Evolutionary conservation across 2,329 filamentous ascomycete species (phyloP).

Genomic region (Claviceps humidiphila): DNA sequence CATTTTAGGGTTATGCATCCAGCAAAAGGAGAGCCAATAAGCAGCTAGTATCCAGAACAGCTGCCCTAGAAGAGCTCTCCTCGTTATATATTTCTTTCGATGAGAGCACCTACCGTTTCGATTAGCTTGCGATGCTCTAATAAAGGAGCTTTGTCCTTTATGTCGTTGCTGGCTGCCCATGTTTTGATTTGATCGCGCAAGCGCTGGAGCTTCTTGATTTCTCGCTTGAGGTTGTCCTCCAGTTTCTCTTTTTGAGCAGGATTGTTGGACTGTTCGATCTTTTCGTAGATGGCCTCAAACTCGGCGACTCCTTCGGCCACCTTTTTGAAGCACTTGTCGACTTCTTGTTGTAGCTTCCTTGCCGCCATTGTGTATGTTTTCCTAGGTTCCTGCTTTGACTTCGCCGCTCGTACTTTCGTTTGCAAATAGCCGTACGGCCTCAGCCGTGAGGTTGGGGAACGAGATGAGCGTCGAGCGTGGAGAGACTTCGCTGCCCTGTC

Average conservation of each 20-base stretch:
- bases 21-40: background rate
- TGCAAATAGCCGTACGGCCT: background rate
- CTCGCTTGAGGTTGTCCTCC: conserved; percentile 94
- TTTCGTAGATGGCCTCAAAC: conserved; percentile 94
- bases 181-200: conserved; percentile 98
- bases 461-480: background rate
- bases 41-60: background rate
- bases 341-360: conserved; percentile 93
- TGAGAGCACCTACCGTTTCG: conserved; percentile 62
- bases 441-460: background rate
- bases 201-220: conserved; percentile 98
- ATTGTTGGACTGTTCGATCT: conserved; percentile 88
- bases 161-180: conserved; percentile 96
- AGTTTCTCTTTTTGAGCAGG: conserved; percentile 95
- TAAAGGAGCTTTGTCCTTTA: conserved; percentile 97
- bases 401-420: background rate
- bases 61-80: background rate
- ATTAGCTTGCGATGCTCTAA: conserved; percentile 91
- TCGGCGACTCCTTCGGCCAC: conserved; percentile 82
- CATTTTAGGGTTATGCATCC: background rate
- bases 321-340: conserved; percentile 99
- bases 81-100: background rate
- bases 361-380: conserved; percentile 59
- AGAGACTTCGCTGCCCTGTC: background rate
- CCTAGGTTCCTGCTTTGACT: background rate